These are phyloP conservation scores for Jatropha curcas DNA, from an alignment of 345 rosid species.

Conservation along the genomic window DNA sequence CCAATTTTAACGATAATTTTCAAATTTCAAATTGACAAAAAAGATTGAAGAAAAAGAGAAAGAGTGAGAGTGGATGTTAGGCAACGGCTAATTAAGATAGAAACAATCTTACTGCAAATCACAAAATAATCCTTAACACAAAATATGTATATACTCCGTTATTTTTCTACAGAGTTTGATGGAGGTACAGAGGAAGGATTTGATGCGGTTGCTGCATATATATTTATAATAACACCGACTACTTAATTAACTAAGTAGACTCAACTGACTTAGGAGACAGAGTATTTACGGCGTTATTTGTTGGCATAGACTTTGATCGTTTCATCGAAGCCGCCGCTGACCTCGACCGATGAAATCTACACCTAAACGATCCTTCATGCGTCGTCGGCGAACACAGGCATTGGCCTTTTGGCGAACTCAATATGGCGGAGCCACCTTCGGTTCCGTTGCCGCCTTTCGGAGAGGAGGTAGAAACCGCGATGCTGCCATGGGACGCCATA, in stretches of 20 bases:
- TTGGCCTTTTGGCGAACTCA: conserved; percentile 29
- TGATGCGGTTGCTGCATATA: background rate
- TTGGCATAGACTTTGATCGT: conserved; percentile 61
- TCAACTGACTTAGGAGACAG: conserved; percentile 22
- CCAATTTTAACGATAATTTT: too few relatives aligned
- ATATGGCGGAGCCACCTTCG: background rate
- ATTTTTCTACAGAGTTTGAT: background rate
- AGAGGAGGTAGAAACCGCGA: conserved; percentile 35
- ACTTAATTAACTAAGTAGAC: conserved; percentile 1
- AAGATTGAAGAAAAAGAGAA: too few relatives aligned
- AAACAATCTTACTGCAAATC: background rate
- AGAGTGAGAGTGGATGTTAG: too few relatives aligned
- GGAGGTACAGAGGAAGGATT: background rate
- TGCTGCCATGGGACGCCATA: conserved; percentile 23
- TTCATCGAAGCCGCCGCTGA: conserved; percentile 33
- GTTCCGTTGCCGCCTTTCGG: conserved; percentile 27
- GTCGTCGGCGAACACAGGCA: conserved; percentile 76
- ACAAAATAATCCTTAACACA: background rate
- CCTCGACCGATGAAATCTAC: conserved; percentile 52
- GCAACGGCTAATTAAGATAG: background rate
- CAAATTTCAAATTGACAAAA: too few relatives aligned
- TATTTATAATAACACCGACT: background rate
- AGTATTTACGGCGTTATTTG: conserved; percentile 25
- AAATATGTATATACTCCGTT: too few relatives aligned
- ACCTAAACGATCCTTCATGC: conserved; percentile 69